Base-by-base conservation (phyloP, 139 green algal genomes). In the Klebsormidium nitens region DNA sequence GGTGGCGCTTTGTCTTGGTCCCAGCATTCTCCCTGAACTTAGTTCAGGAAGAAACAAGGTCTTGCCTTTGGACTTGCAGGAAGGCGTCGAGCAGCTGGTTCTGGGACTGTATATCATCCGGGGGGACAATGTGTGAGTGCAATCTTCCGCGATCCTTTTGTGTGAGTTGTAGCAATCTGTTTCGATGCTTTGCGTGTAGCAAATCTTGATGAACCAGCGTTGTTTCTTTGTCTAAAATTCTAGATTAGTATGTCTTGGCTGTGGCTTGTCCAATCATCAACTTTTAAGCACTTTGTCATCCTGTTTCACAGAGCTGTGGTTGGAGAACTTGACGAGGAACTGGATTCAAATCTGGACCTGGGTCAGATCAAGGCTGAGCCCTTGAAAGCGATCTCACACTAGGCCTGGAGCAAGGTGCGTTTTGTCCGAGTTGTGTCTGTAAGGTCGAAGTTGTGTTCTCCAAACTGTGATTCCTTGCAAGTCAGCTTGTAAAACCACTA, bases 51-150 rank as follows among this genome's bases (percentile, higher is more conserved):
- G 57, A 65, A 26, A 36, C 47, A 4, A 36, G 71, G n/a, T n/a
- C n/a, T n/a, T n/a, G n/a, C n/a, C n/a, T n/a, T n/a, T n/a, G n/a
- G n/a, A n/a, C n/a, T n/a, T 74, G 82, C 84, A 95, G 86, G 52
- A 59, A 23, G 91, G 91, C 0, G 91, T 97, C n/a, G 92, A 96
- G 75, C 69, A 85, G 48, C 60, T 93, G 8, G 66, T 84, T 11
- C 81, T 97, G 14, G 91, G 87, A 0, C 74, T 96, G 40, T 94
- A 97, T 69, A 76, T 97, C 2, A 84, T 98, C 26, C 82, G 93
- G 1, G 93, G 93, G 1, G 93, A 98, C 76, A 98, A 96, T 64
- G 85, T 98, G 91, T 97, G 48, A 81, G 88, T 67, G 19, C 29
- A 65, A 77, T 77, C 36, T 66, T 64, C 19, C 49, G 17, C 19